phyloP scores from a whole-genome alignment of 768 basidiomycete species.

The Podaxis pistillaris region DNA sequence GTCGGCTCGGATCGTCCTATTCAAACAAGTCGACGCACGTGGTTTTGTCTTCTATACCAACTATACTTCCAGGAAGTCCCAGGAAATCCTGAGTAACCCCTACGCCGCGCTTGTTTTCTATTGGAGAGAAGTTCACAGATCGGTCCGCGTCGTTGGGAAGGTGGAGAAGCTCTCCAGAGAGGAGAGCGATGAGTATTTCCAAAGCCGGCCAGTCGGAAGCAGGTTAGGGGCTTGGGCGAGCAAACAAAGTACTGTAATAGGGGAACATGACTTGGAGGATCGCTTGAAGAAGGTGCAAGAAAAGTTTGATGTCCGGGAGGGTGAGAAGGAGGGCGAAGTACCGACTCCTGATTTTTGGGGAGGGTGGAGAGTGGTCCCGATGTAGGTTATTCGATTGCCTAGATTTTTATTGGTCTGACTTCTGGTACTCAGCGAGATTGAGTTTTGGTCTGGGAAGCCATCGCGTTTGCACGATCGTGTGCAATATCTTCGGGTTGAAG shows the following conservation, averaged over 20 bases:
- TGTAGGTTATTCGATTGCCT: slow-evolving; percentile 44
- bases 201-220: slow-evolving; percentile 78
- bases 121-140: slow-evolving; percentile 82
- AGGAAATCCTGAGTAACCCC: slow-evolving; percentile 75
- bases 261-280: slow-evolving; percentile 64
- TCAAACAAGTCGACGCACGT: slow-evolving; percentile 83
- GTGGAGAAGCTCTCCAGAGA: slow-evolving; percentile 74
- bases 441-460: slow-evolving; percentile 98
- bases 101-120: slow-evolving; percentile 85
- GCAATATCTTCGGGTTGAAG: slow-evolving; percentile 61
- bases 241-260: slow-evolving; percentile 78
- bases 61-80: slow-evolving; percentile 90
- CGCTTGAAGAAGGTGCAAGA: slow-evolving; percentile 58
- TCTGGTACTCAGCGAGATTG: slow-evolving; percentile 68
- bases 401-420: slow-evolving; percentile 11
- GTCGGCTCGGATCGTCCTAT: slow-evolving; percentile 84
- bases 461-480: slow-evolving; percentile 92
- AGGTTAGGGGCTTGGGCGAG: slow-evolving; percentile 93
- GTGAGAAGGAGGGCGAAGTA: slow-evolving; percentile 46
- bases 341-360: slow-evolving; percentile 94
- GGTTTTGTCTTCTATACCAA: slow-evolving; percentile 99
- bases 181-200: slow-evolving; percentile 85
- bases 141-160: slow-evolving; percentile 80
- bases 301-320: slow-evolving; percentile 49
- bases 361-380: slow-evolving; percentile 92